Conservation (phyloP, 2,329 filamentous ascomycete species). For the Huntiella decipiens region DNA sequence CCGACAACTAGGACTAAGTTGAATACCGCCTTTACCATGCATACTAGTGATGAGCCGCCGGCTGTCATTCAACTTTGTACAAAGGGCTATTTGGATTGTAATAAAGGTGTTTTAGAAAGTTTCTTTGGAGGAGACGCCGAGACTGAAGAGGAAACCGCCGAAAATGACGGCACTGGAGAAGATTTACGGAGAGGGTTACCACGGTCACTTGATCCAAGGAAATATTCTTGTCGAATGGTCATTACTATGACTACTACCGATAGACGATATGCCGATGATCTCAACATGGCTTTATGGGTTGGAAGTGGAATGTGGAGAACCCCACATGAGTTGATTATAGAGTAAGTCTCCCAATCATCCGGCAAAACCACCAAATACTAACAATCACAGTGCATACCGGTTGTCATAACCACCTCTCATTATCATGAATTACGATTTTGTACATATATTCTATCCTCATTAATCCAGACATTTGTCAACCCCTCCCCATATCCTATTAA, state of each 20-base stretch:
- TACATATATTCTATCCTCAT: not conserved
- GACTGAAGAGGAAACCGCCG: not conserved
- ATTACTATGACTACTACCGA: constrained; percentile 31
- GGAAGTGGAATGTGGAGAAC: constrained; percentile 28
- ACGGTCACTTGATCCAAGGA: constrained; percentile 19
- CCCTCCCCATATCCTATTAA: not conserved
- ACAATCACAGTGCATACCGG: constrained; percentile 17
- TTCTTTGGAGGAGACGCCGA: constrained; percentile 15
- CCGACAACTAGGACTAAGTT: constrained; percentile 13
- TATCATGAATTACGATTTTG: too few relatives aligned
- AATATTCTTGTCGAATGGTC: constrained; percentile 30
- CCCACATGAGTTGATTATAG: constrained; percentile 25
- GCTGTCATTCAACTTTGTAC: constrained; percentile 29
- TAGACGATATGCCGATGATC: constrained; percentile 27
- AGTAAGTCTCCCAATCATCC: constrained; percentile 18
- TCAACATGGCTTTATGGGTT: constrained; percentile 32
- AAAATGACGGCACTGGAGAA: not conserved
- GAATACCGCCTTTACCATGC: constrained; percentile 25
- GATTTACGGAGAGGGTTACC: not conserved
- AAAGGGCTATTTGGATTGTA: constrained; percentile 27
- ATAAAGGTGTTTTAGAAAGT: constrained; percentile 24
- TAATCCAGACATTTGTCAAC: not conserved
- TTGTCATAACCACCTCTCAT: constrained; percentile 13
- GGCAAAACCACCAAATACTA: not conserved
- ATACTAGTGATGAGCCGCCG: constrained; percentile 27